phyloP scores from a whole-genome alignment of 2,329 filamentous ascomycete genomes.

The Aaosphaeria pasadenensis region DNA sequence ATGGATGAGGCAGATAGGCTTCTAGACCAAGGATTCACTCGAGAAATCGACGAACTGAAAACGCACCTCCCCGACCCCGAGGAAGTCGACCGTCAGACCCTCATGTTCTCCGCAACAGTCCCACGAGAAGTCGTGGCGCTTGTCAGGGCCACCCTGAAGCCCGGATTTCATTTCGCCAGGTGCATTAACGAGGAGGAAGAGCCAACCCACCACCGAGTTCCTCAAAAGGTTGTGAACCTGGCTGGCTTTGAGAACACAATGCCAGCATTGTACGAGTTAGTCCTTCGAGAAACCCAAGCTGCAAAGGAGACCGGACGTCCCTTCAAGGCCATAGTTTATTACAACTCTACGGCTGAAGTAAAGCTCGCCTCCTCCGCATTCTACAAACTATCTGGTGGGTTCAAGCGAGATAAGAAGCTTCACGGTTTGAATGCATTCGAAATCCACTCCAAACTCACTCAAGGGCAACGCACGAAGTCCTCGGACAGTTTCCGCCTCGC shows the following conservation, averaged over 20 bases:
- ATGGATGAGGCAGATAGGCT: slow-evolving; percentile 68
- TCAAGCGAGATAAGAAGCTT: slow-evolving; percentile 26
- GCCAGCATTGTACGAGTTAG: slow-evolving; percentile 74
- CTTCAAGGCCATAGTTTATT: slow-evolving; percentile 97
- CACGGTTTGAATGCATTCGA: slow-evolving; percentile 47
- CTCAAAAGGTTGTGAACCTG: slow-evolving; percentile 71
- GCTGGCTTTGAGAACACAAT: slow-evolving; percentile 71
- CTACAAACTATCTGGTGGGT: slow-evolving; percentile 43
- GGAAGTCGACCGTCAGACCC: slow-evolving; percentile 74
- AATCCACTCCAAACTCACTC: slow-evolving; percentile 78
- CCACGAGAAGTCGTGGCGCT: slow-evolving; percentile 77
- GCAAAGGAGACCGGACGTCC: slow-evolving; percentile 49
- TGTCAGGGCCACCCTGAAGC: slow-evolving; percentile 74
- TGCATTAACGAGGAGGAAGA: slow-evolving; percentile 80
- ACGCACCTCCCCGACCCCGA: slow-evolving; percentile 58
- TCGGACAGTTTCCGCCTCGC: slow-evolving; percentile 69
- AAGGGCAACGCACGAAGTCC: slow-evolving; percentile 64
- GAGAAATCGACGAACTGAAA: slow-evolving; percentile 49
- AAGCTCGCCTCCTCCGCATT: slow-evolving; percentile 62
- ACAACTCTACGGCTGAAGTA: slow-evolving; percentile 74
- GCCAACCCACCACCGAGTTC: slow-evolving; percentile 80
- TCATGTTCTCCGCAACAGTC: slow-evolving; percentile 94
- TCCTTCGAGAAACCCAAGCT: slow-evolving; percentile 57
- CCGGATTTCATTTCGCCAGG: slow-evolving; percentile 83
- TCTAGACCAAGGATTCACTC: slow-evolving; percentile 56